Base-by-base conservation (phyloP, 2,329 filamentous ascomycete species). In the Alternaria metachromatica region DNA sequence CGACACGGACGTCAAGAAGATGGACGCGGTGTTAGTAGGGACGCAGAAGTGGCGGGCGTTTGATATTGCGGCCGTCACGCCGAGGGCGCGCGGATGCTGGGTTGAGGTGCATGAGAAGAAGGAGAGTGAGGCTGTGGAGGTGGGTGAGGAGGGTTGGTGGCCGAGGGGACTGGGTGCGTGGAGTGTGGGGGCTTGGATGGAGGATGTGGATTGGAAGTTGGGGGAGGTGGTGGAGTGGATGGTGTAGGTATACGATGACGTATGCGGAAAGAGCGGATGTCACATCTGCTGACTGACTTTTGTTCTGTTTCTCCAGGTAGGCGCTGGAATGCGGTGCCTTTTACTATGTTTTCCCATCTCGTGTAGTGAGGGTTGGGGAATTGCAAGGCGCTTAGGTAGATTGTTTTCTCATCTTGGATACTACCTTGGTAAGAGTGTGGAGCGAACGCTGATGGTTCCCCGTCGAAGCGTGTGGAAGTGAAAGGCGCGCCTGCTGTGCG, bases 161-260 rank as follows among this genome's bases (percentile, higher is more conserved):
- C 74, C 75, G 1, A 60, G 65, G 44, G 62, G 60, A 1, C 30
- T 76, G 15, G 54, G 49, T 13, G 66, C 71, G 23, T 77, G 72
- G 73, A 54, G 67, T 8, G 54, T 78, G 7, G 75, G 75, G 5
- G 69, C 58, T 18, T 78, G 76, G 76, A 66, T 75, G 65, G 76
- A 77, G 51, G 72, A 76, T 28, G 69, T 69, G 5, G 63, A 70
- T 37, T 65, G 76, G 63, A 55, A 33, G 11, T 67, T 77, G 57
- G 64, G 65, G 10, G 55, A 64, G 44, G 71, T 71, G 20, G 13
- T 68, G 49, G 71, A 71, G 66, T 78, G 74, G 75, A 76, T 73
- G 56, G 51, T 72, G 28, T 76, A 69, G 46, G n/a, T 11, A n/a
- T 37, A 37, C 33, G 33, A 37, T 37, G 33, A 37, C 33, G 33